phyloP scores from a whole-genome alignment of 2,329 filamentous ascomycete genomes.

The Hypoxylon sp. region DNA sequence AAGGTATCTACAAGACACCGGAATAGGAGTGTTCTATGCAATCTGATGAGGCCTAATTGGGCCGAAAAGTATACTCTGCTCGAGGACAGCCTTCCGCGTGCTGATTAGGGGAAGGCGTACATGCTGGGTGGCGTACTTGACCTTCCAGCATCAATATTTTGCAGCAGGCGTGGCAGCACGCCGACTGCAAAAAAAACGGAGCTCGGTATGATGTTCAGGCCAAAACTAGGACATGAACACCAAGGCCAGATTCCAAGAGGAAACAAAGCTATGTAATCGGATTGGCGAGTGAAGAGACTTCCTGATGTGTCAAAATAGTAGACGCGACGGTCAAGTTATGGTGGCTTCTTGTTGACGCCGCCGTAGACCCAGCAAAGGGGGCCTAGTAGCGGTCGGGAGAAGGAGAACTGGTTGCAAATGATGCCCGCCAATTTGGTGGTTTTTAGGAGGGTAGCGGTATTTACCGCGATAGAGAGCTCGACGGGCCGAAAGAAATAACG shows the following conservation, averaged over 20 bases:
- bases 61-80: conserved; percentile 24
- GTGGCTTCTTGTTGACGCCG: conserved; percentile 97
- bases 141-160: conserved; percentile 49
- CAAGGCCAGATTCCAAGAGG: conserved; percentile 11
- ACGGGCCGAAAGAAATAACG: conserved; percentile 48
- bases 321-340: conserved; percentile 78
- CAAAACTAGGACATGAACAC: conserved; percentile 28
- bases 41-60: background rate
- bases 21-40: conserved; percentile 17
- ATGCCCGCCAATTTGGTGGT: conserved; percentile 96
- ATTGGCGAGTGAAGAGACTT: conserved; percentile 26
- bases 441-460: conserved; percentile 48
- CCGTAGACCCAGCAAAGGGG: conserved; percentile 94
- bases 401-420: conserved; percentile 78
- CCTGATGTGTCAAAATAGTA: conserved; percentile 53
- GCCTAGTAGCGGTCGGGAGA: conserved; percentile 90
- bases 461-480: conserved; percentile 48
- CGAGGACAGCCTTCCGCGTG: conserved; percentile 53
- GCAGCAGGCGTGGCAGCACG: conserved; percentile 58
- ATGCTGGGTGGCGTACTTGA: conserved; percentile 51
- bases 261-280: conserved; percentile 18
- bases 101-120: conserved; percentile 53
- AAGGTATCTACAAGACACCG: conserved; percentile 8
- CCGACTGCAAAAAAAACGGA: conserved; percentile 53
- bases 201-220: conserved; percentile 35